A percentile compares a stretch with the other conserved stretches of the same genome.
Evolutionary conservation across 169 alveolate species (phyloP).

Genomic region (Plasmodium malariae): DNA sequence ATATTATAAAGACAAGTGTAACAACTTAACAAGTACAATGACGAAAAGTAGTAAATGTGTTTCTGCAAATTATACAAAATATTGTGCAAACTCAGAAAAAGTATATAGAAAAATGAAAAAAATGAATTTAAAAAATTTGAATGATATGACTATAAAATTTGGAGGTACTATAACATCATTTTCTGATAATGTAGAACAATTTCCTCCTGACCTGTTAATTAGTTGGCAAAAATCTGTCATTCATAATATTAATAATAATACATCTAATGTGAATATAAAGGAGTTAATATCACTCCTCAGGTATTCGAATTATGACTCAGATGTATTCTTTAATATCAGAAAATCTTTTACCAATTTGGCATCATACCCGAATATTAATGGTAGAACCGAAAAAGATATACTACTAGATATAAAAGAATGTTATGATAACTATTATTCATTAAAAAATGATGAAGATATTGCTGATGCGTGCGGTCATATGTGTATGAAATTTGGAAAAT

Average conservation of each 20-base stretch:
- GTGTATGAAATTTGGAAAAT: constrained; percentile 85
- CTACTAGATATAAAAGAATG: constrained; percentile 78
- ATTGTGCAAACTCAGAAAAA: neutral
- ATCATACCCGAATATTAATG: constrained; percentile 79
- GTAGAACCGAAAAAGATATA: constrained; percentile 84
- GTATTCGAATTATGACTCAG: constrained; percentile 85
- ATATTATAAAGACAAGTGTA: neutral
- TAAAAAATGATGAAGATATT: constrained; percentile 83
- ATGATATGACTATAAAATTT: constrained; percentile 55
- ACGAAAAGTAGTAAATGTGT: neutral
- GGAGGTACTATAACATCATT: constrained; percentile 73
- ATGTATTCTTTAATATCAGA: constrained; percentile 79
- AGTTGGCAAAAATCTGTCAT: constrained; percentile 64
- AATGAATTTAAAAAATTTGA: constrained; percentile 56
- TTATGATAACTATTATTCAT: constrained; percentile 80
- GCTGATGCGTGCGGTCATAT: constrained; percentile 85
- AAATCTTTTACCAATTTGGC: constrained; percentile 77
- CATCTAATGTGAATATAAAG: constrained; percentile 80
- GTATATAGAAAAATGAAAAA: constrained; percentile 64
- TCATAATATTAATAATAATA: constrained; percentile 37
- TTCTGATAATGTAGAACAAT: constrained; percentile 60
- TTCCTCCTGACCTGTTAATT: constrained; percentile 62
- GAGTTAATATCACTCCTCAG: constrained; percentile 80
- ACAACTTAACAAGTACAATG: neutral
- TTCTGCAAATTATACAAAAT: neutral